Percentiles rank a stretch among this genome's conserved stretches.
Evolutionary conservation across 2,329 filamentous ascomycete genomes (phyloP).

Genomic region (Rhinocladiella mackenziei): DNA sequence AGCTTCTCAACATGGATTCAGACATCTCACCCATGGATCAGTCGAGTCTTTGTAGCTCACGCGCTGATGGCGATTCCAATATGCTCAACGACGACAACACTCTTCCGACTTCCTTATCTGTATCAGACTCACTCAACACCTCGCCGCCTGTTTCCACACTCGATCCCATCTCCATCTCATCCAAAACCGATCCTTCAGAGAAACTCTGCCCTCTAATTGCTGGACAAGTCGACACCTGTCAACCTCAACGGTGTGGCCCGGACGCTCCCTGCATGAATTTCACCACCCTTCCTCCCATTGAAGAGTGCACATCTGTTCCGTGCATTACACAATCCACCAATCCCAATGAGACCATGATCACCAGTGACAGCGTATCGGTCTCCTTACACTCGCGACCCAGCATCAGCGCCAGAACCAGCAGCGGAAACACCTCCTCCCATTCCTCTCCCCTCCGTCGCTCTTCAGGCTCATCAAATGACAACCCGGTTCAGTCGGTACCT

Average conservation of each 20-base stretch:
- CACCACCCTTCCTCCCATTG: slow-evolving; percentile 28
- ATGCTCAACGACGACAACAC: slow-evolving; percentile 21
- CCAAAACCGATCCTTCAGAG: slow-evolving; percentile 17
- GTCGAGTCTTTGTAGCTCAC: slow-evolving; percentile 24
- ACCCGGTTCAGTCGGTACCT: slow-evolving; percentile 13
- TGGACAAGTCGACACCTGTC: slow-evolving; percentile 26
- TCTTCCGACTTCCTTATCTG: slow-evolving; percentile 17
- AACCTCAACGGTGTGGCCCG: slow-evolving; percentile 26
- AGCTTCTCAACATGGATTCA: slow-evolving; percentile 27
- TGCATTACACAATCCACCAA: slow-evolving; percentile 20
- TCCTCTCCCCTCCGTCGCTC: slow-evolving; percentile 5
- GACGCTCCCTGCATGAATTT: slow-evolving; percentile 30
- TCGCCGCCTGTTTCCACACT: slow-evolving; percentile 19
- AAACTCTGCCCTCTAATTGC: slow-evolving; percentile 28
- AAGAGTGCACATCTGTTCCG: slow-evolving; percentile 28
- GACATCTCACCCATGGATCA: slow-evolving; percentile 25
- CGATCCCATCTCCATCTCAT: slow-evolving; percentile 21
- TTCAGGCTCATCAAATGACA: slow-evolving; percentile 15
- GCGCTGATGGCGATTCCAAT: slow-evolving; percentile 21
- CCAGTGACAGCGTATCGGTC: slow-evolving; percentile 22
- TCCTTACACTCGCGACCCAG: slow-evolving; percentile 20
- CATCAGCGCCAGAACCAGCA: slow-evolving; percentile 16
- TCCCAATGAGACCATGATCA: slow-evolving; percentile 24
- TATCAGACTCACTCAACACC: slow-evolving; percentile 21
- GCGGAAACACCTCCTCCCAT: background rate